Conservation (phyloP, 1,284 basidiomycete species). For the Leccinum ponderosum region DNA sequence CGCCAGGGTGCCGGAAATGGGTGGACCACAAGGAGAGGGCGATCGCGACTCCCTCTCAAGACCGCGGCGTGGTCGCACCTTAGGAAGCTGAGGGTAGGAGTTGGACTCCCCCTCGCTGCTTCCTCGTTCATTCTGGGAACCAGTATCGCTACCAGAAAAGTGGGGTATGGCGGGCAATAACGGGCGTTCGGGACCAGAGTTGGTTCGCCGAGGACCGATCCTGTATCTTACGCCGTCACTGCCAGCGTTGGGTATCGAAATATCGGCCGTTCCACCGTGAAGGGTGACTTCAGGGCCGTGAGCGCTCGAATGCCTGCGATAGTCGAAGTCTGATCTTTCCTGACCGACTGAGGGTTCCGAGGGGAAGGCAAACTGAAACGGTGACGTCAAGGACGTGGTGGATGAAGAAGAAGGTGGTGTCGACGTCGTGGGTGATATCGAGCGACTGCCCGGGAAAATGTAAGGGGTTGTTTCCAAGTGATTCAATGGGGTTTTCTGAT, state of each 20-base stretch:
- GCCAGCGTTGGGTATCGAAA: conserved; percentile 53
- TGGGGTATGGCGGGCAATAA: conserved; percentile 51
- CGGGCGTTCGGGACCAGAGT: conserved; percentile 50
- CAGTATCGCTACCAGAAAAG: conserved; percentile 52
- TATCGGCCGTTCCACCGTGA: conserved; percentile 70
- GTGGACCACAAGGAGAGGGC: conserved; percentile 64
- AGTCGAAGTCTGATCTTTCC: conserved; percentile 64
- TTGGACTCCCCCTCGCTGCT: conserved; percentile 57
- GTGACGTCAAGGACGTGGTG: conserved; percentile 60
- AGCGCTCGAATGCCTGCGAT: conserved; percentile 54
- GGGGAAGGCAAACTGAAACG: conserved; percentile 63
- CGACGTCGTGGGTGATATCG: conserved; percentile 67
- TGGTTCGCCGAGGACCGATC: conserved; percentile 48
- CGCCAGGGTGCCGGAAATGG: conserved; percentile 76
- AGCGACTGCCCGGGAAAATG: conserved; percentile 66
- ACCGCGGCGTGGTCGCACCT: conserved; percentile 45
- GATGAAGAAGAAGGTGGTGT: conserved; percentile 68
- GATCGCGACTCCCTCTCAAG: conserved; percentile 59
- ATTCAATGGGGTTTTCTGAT: conserved; percentile 59
- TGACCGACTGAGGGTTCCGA: conserved; percentile 50
- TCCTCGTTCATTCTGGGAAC: conserved; percentile 52
- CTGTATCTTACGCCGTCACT: conserved; percentile 62
- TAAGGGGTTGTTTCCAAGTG: conserved; percentile 61
- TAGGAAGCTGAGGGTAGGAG: conserved; percentile 41
- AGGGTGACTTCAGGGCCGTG: conserved; percentile 61